phyloP scores from a whole-genome alignment of 31 red algal genomes.

The Asparagopsis taxiformis region DNA sequence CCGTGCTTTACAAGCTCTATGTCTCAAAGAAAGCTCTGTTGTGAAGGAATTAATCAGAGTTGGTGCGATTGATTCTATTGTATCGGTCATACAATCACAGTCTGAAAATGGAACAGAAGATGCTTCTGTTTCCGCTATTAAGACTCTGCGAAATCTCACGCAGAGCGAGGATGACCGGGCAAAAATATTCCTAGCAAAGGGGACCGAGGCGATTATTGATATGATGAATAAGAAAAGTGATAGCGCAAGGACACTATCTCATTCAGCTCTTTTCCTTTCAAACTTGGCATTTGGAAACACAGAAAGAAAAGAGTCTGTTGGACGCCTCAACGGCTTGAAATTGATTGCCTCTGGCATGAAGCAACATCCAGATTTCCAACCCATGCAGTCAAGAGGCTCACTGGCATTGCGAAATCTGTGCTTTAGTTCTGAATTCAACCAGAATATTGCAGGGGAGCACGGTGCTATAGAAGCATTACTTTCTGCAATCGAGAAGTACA shows the following conservation, averaged over 20 bases:
- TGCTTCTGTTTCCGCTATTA: conserved; percentile 55
- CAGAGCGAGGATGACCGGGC: conserved; percentile 54
- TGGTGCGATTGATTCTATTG: conserved; percentile 52
- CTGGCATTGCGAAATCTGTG: conserved; percentile 77
- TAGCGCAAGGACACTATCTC: conserved; percentile 31
- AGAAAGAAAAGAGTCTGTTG: conserved; percentile 60
- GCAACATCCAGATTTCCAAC: conserved; percentile 44
- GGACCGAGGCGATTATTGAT: conserved; percentile 43
- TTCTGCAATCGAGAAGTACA: conserved; percentile 31
- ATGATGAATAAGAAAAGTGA: conserved; percentile 29
- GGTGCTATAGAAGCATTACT: conserved; percentile 54
- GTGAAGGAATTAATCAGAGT: conserved; percentile 28
- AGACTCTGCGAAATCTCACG: conserved; percentile 60
- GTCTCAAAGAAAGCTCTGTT: conserved; percentile 29
- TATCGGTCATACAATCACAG: conserved; percentile 26
- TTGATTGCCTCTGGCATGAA: conserved; percentile 70
- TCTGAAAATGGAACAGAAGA: conserved; percentile 37
- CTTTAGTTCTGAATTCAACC: conserved; percentile 64
- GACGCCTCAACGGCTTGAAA: conserved; percentile 43
- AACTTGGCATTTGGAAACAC: conserved; percentile 77
- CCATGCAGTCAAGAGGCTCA: conserved; percentile 68
- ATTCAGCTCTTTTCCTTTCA: conserved; percentile 70
- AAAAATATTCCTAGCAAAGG: conserved; percentile 35
- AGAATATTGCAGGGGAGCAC: conserved; percentile 37
- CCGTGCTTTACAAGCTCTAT: conserved; percentile 25